These are phyloP conservation scores for Euphorbia pulcherrima DNA, from an alignment of 345 rosid species.

Conservation along the genomic window DNA sequence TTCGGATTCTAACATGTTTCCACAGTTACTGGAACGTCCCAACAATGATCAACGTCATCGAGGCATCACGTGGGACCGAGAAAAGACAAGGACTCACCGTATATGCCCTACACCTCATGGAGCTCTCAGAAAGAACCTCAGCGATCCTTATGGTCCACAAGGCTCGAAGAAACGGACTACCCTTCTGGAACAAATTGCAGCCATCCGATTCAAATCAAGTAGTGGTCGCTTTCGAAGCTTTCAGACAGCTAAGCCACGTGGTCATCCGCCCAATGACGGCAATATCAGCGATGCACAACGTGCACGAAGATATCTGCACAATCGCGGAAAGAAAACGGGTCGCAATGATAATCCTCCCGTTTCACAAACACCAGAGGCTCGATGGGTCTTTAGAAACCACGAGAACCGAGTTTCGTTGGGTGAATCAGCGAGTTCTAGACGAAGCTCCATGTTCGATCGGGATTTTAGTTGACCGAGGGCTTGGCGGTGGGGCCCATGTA, in stretches of 20 bases:
- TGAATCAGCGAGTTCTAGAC: slow-evolving; percentile 61
- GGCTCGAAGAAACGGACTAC: slow-evolving; percentile 71
- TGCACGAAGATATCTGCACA: slow-evolving; percentile 62
- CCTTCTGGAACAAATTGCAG: slow-evolving; percentile 75
- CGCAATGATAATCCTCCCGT: slow-evolving; percentile 69
- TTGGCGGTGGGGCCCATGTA: slow-evolving; percentile 70
- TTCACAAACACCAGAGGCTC: slow-evolving; percentile 67
- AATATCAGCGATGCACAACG: slow-evolving; percentile 58
- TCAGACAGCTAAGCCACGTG: slow-evolving; percentile 55
- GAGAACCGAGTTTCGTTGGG: slow-evolving; percentile 43
- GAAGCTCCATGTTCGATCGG: slow-evolving; percentile 73
- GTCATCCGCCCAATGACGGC: slow-evolving; percentile 77
- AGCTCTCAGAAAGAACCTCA: slow-evolving; percentile 81
- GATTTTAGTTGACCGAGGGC: slow-evolving; percentile 77
- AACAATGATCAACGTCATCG: slow-evolving; percentile 60
- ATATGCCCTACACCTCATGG: slow-evolving; percentile 90
- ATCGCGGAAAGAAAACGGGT: slow-evolving; percentile 58
- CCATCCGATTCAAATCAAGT: slow-evolving; percentile 42
- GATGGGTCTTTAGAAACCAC: slow-evolving; percentile 67
- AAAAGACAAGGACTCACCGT: slow-evolving; percentile 65
- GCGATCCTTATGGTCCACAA: slow-evolving; percentile 89
- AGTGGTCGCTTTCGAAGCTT: slow-evolving; percentile 78
- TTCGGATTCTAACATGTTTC: slow-evolving; percentile 58
- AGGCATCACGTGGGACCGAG: slow-evolving; percentile 74
- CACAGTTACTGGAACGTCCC: slow-evolving; percentile 51